Conservation (phyloP, 2,329 filamentous ascomycete species). For the Penicillium aurantiogriseum region DNA sequence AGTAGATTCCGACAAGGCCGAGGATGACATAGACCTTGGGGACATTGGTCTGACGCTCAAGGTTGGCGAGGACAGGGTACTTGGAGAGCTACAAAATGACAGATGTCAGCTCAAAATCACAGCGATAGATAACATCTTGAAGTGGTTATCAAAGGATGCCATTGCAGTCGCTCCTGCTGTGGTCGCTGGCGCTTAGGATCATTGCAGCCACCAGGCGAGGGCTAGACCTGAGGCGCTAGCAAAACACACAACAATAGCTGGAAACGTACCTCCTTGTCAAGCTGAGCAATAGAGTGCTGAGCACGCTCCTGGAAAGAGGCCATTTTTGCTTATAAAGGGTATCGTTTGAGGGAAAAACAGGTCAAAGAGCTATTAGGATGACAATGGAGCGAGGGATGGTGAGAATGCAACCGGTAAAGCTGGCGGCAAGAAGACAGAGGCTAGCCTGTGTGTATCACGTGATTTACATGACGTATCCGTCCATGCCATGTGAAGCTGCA, state of each 20-base stretch:
- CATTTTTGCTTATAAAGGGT: conserved; percentile 29
- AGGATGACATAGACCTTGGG: conserved; percentile 68
- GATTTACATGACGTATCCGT: conserved; percentile 23
- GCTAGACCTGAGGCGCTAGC: conserved; percentile 22
- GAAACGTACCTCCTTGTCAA: conserved; percentile 64
- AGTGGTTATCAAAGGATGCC: background rate
- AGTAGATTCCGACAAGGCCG: conserved; percentile 63
- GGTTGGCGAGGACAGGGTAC: conserved; percentile 65
- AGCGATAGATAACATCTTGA: background rate
- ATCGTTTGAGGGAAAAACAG: conserved; percentile 2
- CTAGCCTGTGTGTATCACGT: conserved; percentile 23
- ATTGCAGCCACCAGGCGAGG: conserved; percentile 8
- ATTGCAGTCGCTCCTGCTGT: background rate
- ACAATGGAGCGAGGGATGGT: conserved; percentile 26
- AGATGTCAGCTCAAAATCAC: conserved; percentile 4
- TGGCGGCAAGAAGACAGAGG: conserved; percentile 20
- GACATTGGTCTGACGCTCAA: conserved; percentile 66
- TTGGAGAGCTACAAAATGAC: conserved; percentile 58
- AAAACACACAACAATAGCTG: conserved; percentile 21
- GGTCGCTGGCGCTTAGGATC: background rate
- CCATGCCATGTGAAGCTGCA: conserved; percentile 1
- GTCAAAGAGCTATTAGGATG: conserved; percentile 9
- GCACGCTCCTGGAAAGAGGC: conserved; percentile 60
- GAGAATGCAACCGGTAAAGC: conserved; percentile 27
- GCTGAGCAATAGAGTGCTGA: conserved; percentile 63